Percentiles rank a stretch among this genome's conserved stretches.
Evolutionary conservation across 305 asterid species (phyloP).

Genomic region (Nicotiana rustica): DNA sequence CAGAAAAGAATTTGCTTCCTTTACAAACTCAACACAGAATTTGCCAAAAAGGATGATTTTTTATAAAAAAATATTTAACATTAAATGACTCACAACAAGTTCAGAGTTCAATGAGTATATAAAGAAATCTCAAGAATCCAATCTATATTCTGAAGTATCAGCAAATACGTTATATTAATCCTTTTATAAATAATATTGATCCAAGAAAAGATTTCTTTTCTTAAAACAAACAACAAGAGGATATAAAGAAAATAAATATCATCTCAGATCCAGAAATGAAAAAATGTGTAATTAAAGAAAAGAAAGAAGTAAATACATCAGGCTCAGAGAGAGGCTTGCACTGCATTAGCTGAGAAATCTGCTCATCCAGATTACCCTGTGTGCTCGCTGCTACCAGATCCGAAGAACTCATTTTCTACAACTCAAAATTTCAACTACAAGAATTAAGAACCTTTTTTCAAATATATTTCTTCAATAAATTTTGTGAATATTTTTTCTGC

Average conservation of each 20-base stretch:
- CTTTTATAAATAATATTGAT: not conserved
- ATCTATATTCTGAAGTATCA: constrained; percentile 1
- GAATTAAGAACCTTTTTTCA: not conserved
- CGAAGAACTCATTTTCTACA: constrained; percentile 73
- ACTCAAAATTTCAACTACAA: not conserved
- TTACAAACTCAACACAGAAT: not conserved
- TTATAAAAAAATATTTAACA: not conserved
- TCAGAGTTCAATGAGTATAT: not conserved
- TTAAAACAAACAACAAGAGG: not conserved
- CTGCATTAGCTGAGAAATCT: constrained; percentile 96
- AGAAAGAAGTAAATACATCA: constrained; percentile 56
- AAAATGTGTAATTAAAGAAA: constrained; percentile 11
- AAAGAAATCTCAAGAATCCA: constrained; percentile 16
- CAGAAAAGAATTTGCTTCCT: not conserved
- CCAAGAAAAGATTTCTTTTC: not conserved
- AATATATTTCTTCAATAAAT: constrained; percentile 24
- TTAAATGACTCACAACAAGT: not conserved
- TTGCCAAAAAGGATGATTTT: not conserved
- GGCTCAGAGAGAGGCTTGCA: constrained; percentile 96
- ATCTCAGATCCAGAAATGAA: constrained; percentile 31
- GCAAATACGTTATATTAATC: not conserved
- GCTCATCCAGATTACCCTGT: constrained; percentile 90
- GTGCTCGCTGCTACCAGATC: constrained; percentile 84
- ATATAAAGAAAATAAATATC: not conserved
- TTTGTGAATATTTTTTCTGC: not conserved